Percentiles rank a stretch among this genome's conserved stretches.
Conservation (phyloP, 768 basidiomycete species). For the Tremella fuciformis region DNA sequence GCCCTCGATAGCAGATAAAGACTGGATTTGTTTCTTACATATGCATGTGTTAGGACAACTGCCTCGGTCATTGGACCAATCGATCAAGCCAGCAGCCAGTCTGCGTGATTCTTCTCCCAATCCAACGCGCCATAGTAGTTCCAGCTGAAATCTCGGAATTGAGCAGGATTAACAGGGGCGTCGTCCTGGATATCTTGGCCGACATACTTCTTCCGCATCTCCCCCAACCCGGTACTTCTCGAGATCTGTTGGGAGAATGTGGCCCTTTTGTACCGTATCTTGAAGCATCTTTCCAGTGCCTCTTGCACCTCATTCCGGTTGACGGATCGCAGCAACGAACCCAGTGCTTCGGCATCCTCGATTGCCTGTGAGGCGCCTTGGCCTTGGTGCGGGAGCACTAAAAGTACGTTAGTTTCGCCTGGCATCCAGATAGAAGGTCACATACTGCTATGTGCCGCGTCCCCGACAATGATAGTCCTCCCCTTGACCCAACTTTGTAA, state of each 20-base stretch:
- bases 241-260: slow-evolving; percentile 25
- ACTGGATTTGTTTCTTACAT: no score
- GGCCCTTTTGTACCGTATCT: slow-evolving; percentile 26
- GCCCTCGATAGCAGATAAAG: no score
- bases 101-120: slow-evolving; percentile 23
- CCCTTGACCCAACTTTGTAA: background rate
- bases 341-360: background rate
- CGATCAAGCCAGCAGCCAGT: slow-evolving; percentile 4
- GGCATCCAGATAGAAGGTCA: background rate
- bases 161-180: slow-evolving; percentile 7
- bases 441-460: slow-evolving; percentile 1
- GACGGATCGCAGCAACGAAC: slow-evolving; percentile 6
- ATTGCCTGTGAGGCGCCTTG: slow-evolving; percentile 1
- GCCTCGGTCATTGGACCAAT: no score
- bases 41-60: no score
- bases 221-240: slow-evolving; percentile 15
- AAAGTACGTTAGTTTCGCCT: background rate
- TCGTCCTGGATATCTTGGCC: background rate
- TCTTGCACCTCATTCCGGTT: slow-evolving; percentile 11
- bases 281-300: slow-evolving; percentile 18
- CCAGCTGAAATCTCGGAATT: slow-evolving; percentile 21
- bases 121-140: slow-evolving; percentile 18
- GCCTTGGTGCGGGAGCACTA: slow-evolving; percentile 3
- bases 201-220: slow-evolving; percentile 11
- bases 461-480: background rate